Conservation (phyloP, 1,284 basidiomycete species). For the Taiwanofungus camphoratus region DNA sequence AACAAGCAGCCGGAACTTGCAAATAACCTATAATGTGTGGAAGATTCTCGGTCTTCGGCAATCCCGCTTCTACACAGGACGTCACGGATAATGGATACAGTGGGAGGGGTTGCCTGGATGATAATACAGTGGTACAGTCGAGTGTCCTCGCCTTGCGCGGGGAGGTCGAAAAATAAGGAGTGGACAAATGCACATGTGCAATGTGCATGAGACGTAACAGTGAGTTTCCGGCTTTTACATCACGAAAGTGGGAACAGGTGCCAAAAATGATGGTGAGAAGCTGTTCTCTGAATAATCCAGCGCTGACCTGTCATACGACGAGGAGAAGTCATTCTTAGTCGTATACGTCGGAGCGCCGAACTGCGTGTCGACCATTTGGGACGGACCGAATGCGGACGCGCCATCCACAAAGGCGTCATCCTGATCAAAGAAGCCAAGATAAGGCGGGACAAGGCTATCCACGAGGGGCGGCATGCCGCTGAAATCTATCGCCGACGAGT, state of each 20-base stretch:
- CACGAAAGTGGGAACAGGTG: slow-evolving; percentile 13
- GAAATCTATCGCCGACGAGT: no score
- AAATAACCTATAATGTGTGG: slow-evolving; percentile 19
- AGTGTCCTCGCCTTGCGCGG: slow-evolving; percentile 7
- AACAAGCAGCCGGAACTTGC: slow-evolving; percentile 18
- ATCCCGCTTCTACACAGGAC: slow-evolving; percentile 11
- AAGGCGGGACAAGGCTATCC: no score
- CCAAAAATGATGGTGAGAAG: slow-evolving; percentile 14
- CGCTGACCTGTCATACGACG: slow-evolving; percentile 14
- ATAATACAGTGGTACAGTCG: slow-evolving; percentile 19
- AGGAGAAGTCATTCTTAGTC: slow-evolving; percentile 15
- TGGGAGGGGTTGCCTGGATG: slow-evolving; percentile 15
- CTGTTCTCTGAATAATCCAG: slow-evolving; percentile 10
- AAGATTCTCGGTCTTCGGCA: slow-evolving; percentile 6
- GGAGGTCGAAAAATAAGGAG: neutral
- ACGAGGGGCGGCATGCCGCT: no score
- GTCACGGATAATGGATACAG: slow-evolving; percentile 19
- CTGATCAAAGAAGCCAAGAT: no score
- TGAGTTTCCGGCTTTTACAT: slow-evolving; percentile 15
- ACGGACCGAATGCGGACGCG: neutral
- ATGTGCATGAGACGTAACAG: neutral
- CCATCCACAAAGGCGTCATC: no score
- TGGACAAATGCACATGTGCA: neutral
- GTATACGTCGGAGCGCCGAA: slow-evolving; percentile 15
- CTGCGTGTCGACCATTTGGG: slow-evolving; percentile 11